Base-by-base conservation (phyloP, 805 yeast species). In the Blastobotrys terrestris region DNA sequence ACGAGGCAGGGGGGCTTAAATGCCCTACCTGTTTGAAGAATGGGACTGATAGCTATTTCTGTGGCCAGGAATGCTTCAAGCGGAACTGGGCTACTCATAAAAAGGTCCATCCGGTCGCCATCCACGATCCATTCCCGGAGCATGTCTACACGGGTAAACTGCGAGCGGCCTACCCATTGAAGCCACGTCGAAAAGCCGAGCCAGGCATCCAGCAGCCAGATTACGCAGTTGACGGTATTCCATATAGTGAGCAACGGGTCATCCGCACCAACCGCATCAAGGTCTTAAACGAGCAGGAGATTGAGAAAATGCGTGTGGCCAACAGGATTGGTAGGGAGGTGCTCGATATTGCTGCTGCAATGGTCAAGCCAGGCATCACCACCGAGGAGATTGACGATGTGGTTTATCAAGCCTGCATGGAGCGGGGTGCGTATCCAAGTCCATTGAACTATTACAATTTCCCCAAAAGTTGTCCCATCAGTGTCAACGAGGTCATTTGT, bases 401-500 rank as follows among this genome's bases (percentile, higher is more conserved):
- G 56, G 90, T 89, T 45, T 98, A 94, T 66, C 77, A 81, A 49
- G 98, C 90, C 63, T 86, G 96, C 54, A 75, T 91, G 62, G 88
- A 87, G 68, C 80, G 97, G 68, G 83, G 84, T 58, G 89, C 91
- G 2, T 94, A 94, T 67, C 99, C 99, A 16, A 88, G 97, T 11
- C 96, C 99, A 2, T 75, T 92, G 58, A 94, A 94, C 73, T 94
- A 94, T 73, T 91, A 84, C 73, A 87, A 89, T 70, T 94, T 81
- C 73, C 97, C 98, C 44, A 91, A 90, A 67, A 82, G 94, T 18
- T 79, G 88, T 43, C 94, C 99, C 71, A 89, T 96, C 1, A 89
- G 97, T 1, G 85, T 94, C 45, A 94, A 94, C 70, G 99, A 94
- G 74, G 83, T 90, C 54, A 87, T 94, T 55, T 94, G 99, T 68